phyloP scores from a whole-genome alignment of 176 grass and related monocot genomes.

The Bonia amplexicaulis region DNA sequence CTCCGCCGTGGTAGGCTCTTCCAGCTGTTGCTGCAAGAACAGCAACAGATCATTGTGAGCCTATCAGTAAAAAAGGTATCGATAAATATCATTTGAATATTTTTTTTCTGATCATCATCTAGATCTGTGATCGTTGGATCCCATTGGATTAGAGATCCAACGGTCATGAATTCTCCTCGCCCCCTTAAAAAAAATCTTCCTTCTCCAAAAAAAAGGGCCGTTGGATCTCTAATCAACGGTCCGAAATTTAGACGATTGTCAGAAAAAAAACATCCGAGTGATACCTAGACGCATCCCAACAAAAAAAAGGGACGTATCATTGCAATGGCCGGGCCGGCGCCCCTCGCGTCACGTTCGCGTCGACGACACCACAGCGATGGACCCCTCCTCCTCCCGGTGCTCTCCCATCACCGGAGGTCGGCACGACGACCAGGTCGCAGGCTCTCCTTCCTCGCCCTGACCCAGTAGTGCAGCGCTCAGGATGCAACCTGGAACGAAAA shows the following conservation, averaged over 20 bases:
- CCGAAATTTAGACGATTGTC: too few species aligned
- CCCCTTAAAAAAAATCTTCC: too few species aligned
- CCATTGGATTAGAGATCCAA: too few species aligned
- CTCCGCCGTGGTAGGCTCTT: background rate
- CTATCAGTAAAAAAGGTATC: too few species aligned
- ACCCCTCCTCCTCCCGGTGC: background rate
- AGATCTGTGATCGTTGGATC: too few species aligned
- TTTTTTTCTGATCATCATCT: too few species aligned
- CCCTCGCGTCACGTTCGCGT: background rate
- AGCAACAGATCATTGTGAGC: background rate
- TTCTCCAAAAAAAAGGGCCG: too few species aligned
- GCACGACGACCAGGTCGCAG: background rate
- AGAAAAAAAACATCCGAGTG: too few species aligned
- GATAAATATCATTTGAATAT: too few species aligned
- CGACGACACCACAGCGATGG: background rate
- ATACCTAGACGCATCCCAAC: too few species aligned
- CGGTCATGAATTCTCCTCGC: too few species aligned
- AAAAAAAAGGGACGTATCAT: background rate
- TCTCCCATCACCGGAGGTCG: slow-evolving; percentile 20
- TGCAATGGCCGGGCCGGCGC: background rate
- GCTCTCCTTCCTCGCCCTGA: background rate
- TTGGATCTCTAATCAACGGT: too few species aligned
- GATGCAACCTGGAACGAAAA: background rate
- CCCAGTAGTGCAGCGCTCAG: background rate
- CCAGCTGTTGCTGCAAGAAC: slow-evolving; percentile 9